phyloP scores from a whole-genome alignment of 23 red algal genomes.

The Gracilaria domingensis region DNA sequence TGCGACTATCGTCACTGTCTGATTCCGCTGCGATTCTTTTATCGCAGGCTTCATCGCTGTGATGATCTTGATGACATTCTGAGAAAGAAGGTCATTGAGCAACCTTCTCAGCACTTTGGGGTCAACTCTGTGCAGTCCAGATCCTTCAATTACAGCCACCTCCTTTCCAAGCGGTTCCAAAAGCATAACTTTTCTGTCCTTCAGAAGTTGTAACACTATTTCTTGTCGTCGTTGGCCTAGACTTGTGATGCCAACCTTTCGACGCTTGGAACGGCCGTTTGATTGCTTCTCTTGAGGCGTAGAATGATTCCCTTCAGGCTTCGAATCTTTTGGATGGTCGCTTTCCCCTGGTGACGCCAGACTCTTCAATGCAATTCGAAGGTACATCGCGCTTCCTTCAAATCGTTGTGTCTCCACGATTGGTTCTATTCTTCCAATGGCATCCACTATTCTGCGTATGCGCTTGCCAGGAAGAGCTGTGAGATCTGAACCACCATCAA shows the following conservation, averaged over 20 bases:
- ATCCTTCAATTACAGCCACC: constrained; percentile 33
- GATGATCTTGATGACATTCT: constrained; percentile 48
- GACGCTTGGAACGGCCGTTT: constrained; percentile 1
- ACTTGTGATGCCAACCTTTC: constrained; percentile 43
- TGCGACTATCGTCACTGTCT: constrained; percentile 46
- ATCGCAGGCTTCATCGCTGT: constrained; percentile 56
- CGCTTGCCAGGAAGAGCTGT: constrained; percentile 31
- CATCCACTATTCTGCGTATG: constrained; percentile 59
- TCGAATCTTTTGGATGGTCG: neutral
- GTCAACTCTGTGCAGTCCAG: constrained; percentile 50
- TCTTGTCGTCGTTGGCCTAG: constrained; percentile 57
- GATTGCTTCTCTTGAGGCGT: neutral
- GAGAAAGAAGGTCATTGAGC: constrained; percentile 48
- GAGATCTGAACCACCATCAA: constrained; percentile 35
- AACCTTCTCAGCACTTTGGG: constrained; percentile 55
- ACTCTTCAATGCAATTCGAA: constrained; percentile 26
- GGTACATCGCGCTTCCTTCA: constrained; percentile 58
- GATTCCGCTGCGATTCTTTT: constrained; percentile 48
- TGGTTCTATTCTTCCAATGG: neutral
- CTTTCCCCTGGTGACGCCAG: neutral
- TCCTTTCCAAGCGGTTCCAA: constrained; percentile 47
- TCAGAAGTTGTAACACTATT: constrained; percentile 38
- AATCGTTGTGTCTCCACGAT: constrained; percentile 43
- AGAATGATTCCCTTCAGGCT: neutral
- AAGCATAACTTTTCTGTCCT: constrained; percentile 48